Evolutionary conservation across 768 basidiomycete genomes (phyloP), one percentile per base, ranked within the genome.

Genomic region (Mycena filopes): DNA sequence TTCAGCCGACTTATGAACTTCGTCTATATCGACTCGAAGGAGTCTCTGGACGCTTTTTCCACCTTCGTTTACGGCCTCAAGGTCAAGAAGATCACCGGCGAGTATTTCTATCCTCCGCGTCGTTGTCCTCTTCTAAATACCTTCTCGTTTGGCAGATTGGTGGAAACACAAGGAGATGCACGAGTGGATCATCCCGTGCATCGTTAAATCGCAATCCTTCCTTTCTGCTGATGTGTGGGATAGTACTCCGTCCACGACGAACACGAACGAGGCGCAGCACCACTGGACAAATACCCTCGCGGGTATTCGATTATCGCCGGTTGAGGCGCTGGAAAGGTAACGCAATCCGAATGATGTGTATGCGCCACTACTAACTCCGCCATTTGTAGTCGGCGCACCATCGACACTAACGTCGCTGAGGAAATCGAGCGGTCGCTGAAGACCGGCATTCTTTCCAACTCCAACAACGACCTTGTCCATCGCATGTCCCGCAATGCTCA

Each of bases 171-270:
- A 56, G 55, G n/a, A 68, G 50, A 29, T 69, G 70, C 26, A 49
- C 43, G 13, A 50, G 18, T 16, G 63, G 70, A 9, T 71, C 65
- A 68, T 43, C 16, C 68, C 70, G n/a, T 68, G 62, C n/a, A 47
- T 73, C 26, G 53, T 77, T 28, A 66, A 68, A 43, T 70, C 53
- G 21, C 67, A 61, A 7, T 73, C 69, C 12, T 59, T 55, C 16
- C 58, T 73, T 13, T 4, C 21, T 47, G 47, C 64, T 3, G 40
- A 63, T 10, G 64, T 70, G 28, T 73, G 68, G 66, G 68, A 66
- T 7, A 21, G 60, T 3, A 72, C 67, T 8, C 68, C 66, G 5
- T 49, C 70, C 0, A 71, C 70, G 31, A 73, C 72, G 5, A 73
- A 73, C 54, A 55, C 68, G 23, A 65, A 62, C 7, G 64, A 71